Percentiles rank a stretch among this genome's conserved stretches.
These are phyloP conservation scores for Diaporthe humulicola DNA, from an alignment of 2,329 filamentous ascomycete genomes.

Conservation along the genomic window DNA sequence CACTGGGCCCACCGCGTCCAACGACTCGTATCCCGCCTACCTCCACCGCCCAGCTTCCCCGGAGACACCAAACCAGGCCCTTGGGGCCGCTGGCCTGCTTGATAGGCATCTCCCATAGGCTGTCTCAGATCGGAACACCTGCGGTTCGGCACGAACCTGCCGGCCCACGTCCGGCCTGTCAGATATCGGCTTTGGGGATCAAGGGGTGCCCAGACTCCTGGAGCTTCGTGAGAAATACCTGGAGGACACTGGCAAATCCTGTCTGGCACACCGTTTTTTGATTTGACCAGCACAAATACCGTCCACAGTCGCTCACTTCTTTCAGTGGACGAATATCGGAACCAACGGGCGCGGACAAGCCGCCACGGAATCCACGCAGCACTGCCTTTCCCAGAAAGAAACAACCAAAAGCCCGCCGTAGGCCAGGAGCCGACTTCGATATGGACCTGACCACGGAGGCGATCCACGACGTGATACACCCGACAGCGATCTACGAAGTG, in stretches of 20 bases:
- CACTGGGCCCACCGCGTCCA: constrained; percentile 6
- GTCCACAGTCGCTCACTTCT: constrained; percentile 5
- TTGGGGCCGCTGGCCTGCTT: constrained; percentile 5
- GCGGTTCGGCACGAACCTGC: constrained; percentile 29
- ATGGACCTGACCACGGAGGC: constrained; percentile 69
- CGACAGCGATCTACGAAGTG: constrained; percentile 58
- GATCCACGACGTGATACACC: constrained; percentile 69
- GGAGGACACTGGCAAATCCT: background rate
- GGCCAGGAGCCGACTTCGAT: background rate
- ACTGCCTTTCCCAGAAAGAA: background rate
- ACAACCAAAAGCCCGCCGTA: background rate
- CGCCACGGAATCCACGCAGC: background rate
- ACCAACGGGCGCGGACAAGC: background rate
- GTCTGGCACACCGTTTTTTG: background rate
- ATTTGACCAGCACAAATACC: background rate
- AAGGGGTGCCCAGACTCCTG: background rate
- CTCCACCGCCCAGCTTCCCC: constrained; percentile 24
- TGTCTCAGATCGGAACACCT: constrained; percentile 6
- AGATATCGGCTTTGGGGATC: constrained; percentile 24
- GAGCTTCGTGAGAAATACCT: background rate
- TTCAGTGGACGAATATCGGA: background rate
- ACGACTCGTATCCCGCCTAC: constrained; percentile 15
- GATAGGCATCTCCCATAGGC: constrained; percentile 15
- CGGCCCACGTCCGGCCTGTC: constrained; percentile 12
- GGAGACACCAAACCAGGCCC: constrained; percentile 12